These are phyloP conservation scores for Isatis lusitanica DNA, from an alignment of 441 rosid species.

Conservation along the genomic window DNA sequence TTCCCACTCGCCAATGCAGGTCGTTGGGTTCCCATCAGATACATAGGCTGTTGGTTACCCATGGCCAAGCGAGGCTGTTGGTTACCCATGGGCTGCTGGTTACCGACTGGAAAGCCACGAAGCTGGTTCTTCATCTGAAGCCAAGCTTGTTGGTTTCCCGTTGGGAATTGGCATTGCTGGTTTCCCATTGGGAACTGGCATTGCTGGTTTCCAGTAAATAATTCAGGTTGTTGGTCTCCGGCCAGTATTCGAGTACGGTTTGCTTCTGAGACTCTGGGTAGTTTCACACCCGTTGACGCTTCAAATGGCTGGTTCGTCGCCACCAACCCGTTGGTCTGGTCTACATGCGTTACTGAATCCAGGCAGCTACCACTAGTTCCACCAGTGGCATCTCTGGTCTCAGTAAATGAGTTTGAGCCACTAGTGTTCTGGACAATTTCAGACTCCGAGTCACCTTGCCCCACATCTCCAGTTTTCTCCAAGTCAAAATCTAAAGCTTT, in stretches of 20 bases:
- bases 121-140: slow-evolving; percentile 2
- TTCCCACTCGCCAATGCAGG: slow-evolving; percentile 20
- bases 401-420: slow-evolving; percentile 33
- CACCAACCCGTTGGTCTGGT: slow-evolving; percentile 36
- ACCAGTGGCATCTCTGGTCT: slow-evolving; percentile 20
- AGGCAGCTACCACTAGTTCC: slow-evolving; percentile 18
- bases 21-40: slow-evolving; percentile 25
- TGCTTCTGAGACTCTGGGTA: neutral
- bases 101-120: neutral
- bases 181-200: slow-evolving; percentile 24
- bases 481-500: slow-evolving; percentile 60
- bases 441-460: slow-evolving; percentile 29
- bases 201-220: slow-evolving; percentile 28
- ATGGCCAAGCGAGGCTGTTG: slow-evolving; percentile 35
- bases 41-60: slow-evolving; percentile 40
- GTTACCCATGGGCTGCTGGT: slow-evolving; percentile 35
- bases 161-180: slow-evolving; percentile 29
- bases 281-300: neutral
- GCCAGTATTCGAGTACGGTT: neutral
- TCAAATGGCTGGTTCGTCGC: slow-evolving; percentile 21
- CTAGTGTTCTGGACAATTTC: slow-evolving; percentile 22
- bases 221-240: slow-evolving; percentile 28
- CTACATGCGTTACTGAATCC: slow-evolving; percentile 38
- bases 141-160: slow-evolving; percentile 27
- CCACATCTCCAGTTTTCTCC: slow-evolving; percentile 43